Evolutionary conservation across 1,284 basidiomycete genomes (phyloP).

Genomic region (Microbotryomycetes sp.): DNA sequence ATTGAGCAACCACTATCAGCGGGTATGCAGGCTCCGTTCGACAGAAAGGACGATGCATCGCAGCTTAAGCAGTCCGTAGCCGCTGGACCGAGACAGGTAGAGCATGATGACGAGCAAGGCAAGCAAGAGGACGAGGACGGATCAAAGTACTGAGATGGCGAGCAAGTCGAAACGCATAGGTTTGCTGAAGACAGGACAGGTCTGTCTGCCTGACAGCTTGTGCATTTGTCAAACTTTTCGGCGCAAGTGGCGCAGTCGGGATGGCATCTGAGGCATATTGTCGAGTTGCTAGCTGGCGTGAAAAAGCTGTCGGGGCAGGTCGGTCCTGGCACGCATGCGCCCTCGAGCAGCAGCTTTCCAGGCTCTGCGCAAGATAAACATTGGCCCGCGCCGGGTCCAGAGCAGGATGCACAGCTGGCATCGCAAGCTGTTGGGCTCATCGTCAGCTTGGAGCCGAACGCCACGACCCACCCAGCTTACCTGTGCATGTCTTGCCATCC

Average conservation of each 20-base stretch:
- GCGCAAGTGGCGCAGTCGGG: conserved; percentile 71
- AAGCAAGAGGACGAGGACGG: conserved; percentile 55
- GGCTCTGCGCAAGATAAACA: conserved; percentile 59
- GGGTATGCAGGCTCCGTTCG: conserved; percentile 55
- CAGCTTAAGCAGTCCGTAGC: conserved; percentile 64
- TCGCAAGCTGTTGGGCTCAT: conserved; percentile 53
- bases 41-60: conserved; percentile 50
- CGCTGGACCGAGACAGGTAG: conserved; percentile 61
- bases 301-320: conserved; percentile 65
- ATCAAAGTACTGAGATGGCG: conserved; percentile 63
- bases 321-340: conserved; percentile 54
- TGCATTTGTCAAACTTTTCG: conserved; percentile 66
- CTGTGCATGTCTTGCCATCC: conserved; percentile 40
- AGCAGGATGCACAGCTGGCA: conserved; percentile 62
- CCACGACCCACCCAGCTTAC: conserved; percentile 49
- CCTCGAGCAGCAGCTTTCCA: conserved; percentile 56
- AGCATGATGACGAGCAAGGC: conserved; percentile 56
- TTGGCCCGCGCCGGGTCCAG: conserved; percentile 52
- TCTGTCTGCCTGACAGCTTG: conserved; percentile 55
- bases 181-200: conserved; percentile 60
- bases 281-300: conserved; percentile 41
- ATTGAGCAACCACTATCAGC: conserved; percentile 52
- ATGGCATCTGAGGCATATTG: conserved; percentile 62
- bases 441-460: conserved; percentile 7
- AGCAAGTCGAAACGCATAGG: conserved; percentile 66